Evolutionary conservation across 2,329 filamentous ascomycete species (phyloP), one percentile per base, ranked within the genome.

Genomic region (Claviceps spartinae): DNA sequence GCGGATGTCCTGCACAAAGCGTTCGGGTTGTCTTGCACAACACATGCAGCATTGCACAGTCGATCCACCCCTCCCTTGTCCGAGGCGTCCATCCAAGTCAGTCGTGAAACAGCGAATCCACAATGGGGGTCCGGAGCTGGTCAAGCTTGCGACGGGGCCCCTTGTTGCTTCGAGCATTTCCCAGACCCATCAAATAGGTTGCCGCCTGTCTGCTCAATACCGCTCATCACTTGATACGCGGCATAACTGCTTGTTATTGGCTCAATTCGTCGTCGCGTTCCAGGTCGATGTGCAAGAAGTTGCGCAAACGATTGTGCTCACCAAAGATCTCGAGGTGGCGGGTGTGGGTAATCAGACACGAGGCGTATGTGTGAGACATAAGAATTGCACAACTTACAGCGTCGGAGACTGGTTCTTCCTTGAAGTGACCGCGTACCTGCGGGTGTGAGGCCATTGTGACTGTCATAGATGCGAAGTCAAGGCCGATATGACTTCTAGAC

Each of bases 51-150:
- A 22, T 2, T 13, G 13, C 42, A 34, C 38, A 40, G 50, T 48
- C 42, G 47, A 34, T 30, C 51, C 53, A 54, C 51, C 47, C 53
- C 50, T 47, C 38, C 48, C 52, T 30, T 50, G 45, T 44, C 48
- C 54, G 49, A 51, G 51, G 51, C 52, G 49, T 47, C 49, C 54
- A 57, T 51, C 55, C 52, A 55, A 49, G 57, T 53, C 53, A 44
- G 44, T 56, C 52, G 57, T 58, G 55, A 58, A 58, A 58, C 57
- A 58, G 55, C 42, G 54, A 55, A 49, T 52, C 56, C 55, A 58
- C 54, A 36, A 40, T 46, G 41, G 53, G 49, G 49, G 51, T 56
- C 57, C 56, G 51, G 55, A 54, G 51, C 54, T 49, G 56, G 54
- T 53, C 56, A 57, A 52, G 50, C 52, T 57, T 57, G 57, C 55